Evolutionary conservation across 495 filamentous ascomycete species (phyloP).

Genomic region (Diplogelasinospora grovesii): DNA sequence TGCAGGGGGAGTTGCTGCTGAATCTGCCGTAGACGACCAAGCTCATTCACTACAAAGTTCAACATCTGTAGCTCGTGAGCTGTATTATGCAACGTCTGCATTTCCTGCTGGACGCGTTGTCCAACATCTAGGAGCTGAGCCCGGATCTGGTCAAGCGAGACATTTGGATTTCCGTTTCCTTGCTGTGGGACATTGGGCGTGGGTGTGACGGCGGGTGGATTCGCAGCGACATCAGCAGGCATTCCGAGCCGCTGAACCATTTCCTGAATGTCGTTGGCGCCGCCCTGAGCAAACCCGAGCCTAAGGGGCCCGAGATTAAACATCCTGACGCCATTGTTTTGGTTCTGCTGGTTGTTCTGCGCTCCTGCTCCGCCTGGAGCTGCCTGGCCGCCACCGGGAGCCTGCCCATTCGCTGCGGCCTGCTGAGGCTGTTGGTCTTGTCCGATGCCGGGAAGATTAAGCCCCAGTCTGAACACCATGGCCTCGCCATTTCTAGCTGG

Average conservation of each 20-base stretch:
- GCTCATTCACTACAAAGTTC: constrained; percentile 36
- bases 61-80: constrained; percentile 53
- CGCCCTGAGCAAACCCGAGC: constrained; percentile 49
- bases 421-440: constrained; percentile 23
- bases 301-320: constrained; percentile 58
- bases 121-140: constrained; percentile 56
- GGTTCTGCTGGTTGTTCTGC: constrained; percentile 20
- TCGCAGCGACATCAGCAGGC: constrained; percentile 15
- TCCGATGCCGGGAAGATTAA: constrained; percentile 22
- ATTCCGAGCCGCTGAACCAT: constrained; percentile 36
- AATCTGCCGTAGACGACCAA: constrained; percentile 31
- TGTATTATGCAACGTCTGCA: constrained; percentile 46
- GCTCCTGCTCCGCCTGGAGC: constrained; percentile 50
- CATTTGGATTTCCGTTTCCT: constrained; percentile 7
- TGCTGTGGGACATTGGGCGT: constrained; percentile 16
- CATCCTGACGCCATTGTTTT: constrained; percentile 36
- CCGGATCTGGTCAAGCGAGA: constrained; percentile 36
- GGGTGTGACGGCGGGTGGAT: constrained; percentile 14
- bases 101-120: constrained; percentile 58
- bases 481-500: constrained; percentile 21
- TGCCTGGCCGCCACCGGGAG: constrained; percentile 50
- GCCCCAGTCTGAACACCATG: constrained; percentile 24
- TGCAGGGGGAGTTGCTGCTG: constrained; percentile 15
- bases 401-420: constrained; percentile 23
- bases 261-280: constrained; percentile 40